Evolutionary conservation across 148 eudicot genomes (phyloP), one percentile per base, ranked within the genome.

Genomic region (Rhododendron williamsianum): DNA sequence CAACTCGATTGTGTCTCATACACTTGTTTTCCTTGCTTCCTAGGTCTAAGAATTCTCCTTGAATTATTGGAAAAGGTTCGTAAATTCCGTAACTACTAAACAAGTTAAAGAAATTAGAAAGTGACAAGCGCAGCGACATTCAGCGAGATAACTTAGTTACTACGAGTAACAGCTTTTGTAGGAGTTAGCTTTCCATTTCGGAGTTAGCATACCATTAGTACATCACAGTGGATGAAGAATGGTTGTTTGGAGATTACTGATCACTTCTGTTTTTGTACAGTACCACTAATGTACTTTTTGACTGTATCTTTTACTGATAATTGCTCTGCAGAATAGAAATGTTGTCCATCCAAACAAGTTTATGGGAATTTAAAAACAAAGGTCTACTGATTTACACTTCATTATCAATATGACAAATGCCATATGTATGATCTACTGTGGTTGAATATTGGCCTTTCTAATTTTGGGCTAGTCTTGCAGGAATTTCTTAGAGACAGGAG

Each of bases 401-500:
- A 41, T 25, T 11, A 58, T 52, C 48, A 33, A 3, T 52, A 11
- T 23, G 80, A 36, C 27, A 84, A 12, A 84, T 46, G 54, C 9
- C 19, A 49, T 30, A 9, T 83, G 15, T 21, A 30, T 65, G 35
- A 54, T 15, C 35, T 30, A 69, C 63, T 83, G 10, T 72, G 60
- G 8, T 48, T 33, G 35, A 43, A 58, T 16, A 25, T 43, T 23
- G 35, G 30, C 83, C 71, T 84, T 82, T 25, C 60, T 74, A 76
- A 86, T 78, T 38, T 73, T 83, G 78, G 72, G 41, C 82, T 41
- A 36, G 76, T 87, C 84, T 71, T 89, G 87, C 92, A 97, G 99
- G 99, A 97, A 79, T 91, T 86, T 87, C 91, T 97, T 56, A 92
- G 93, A 85, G 98, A 97, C 89, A 89, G 93, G 90, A 90, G 80